Evolutionary conservation across 106 monocot species (phyloP).

Genomic region (Dendrobium huoshanense): DNA sequence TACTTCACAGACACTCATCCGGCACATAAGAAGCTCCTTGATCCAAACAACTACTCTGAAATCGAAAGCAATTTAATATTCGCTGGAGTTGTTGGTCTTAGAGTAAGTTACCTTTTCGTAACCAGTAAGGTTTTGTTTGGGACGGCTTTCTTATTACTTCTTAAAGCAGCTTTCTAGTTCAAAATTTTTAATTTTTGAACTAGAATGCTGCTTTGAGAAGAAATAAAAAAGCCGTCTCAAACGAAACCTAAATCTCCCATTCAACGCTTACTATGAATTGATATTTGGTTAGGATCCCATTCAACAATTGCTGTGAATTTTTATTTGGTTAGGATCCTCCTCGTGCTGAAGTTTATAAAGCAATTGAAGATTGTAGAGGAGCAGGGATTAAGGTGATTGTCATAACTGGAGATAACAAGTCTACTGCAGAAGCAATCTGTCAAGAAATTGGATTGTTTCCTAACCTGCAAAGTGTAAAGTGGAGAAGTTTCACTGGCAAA

Average conservation of each 20-base stretch:
- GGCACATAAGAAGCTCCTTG: conserved; percentile 53
- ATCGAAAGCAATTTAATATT: conserved; percentile 60
- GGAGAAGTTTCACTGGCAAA: conserved; percentile 56
- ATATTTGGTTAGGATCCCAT: conserved; percentile 28
- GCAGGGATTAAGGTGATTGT: conserved; percentile 64
- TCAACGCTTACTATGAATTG: background rate
- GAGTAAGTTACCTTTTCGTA: conserved; percentile 23
- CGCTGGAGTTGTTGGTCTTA: conserved; percentile 50
- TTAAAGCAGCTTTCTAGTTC: too few relatives aligned
- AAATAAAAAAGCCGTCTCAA: too few relatives aligned
- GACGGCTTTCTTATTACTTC: too few relatives aligned
- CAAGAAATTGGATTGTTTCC: conserved; percentile 53
- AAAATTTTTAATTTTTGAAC: too few relatives aligned
- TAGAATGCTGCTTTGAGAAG: too few relatives aligned
- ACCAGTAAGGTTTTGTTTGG: background rate
- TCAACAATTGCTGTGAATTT: background rate
- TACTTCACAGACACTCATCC: conserved; percentile 45
- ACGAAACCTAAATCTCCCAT: background rate
- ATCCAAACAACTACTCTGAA: conserved; percentile 48
- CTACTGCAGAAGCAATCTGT: conserved; percentile 71
- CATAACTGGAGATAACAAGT: conserved; percentile 72
- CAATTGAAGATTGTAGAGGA: conserved; percentile 56
- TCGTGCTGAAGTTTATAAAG: conserved; percentile 59
- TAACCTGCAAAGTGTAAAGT: conserved; percentile 11
- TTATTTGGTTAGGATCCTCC: conserved; percentile 45